phyloP scores from a whole-genome alignment of 371 early-diverging fungal genomes.

The Circinella minor region DNA sequence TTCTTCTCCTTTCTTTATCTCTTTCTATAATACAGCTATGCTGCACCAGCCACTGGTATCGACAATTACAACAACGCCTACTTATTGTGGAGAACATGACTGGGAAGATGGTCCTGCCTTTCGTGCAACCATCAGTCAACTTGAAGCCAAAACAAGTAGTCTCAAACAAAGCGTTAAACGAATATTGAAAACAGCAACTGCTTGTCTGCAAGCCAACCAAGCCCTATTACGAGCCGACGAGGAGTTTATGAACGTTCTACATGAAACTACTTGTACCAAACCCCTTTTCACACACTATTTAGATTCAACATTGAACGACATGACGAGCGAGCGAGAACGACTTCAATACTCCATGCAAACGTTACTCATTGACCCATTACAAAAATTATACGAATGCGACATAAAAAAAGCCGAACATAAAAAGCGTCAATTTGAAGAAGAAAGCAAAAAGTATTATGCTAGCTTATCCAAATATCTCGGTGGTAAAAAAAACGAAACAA shows the following conservation, averaged over 20 bases:
- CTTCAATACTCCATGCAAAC: conserved; percentile 46
- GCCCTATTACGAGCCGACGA: conserved; percentile 41
- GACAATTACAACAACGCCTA: not conserved
- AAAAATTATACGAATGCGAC: conserved; percentile 58
- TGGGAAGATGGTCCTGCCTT: conserved; percentile 62
- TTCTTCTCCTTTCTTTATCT: too few relatives aligned
- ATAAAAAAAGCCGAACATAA: conserved; percentile 63
- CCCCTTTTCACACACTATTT: conserved; percentile 44
- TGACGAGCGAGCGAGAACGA: conserved; percentile 37
- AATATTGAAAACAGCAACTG: conserved; percentile 53
- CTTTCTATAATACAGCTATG: not conserved
- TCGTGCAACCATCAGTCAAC: conserved; percentile 53
- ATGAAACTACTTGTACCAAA: conserved; percentile 46
- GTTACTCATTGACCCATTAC: conserved; percentile 58
- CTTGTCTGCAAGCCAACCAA: conserved; percentile 44
- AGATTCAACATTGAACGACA: conserved; percentile 32
- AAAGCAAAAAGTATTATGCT: conserved; percentile 66
- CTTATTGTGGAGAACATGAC: conserved; percentile 8
- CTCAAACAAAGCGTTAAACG: conserved; percentile 56
- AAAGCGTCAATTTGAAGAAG: conserved; percentile 66
- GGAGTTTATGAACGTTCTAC: conserved; percentile 45
- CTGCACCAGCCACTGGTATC: not conserved
- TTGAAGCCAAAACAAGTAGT: conserved; percentile 55
- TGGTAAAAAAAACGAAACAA: conserved; percentile 23
- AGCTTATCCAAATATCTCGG: conserved; percentile 62